Evolutionary conservation across 495 filamentous ascomycete genomes (phyloP).

Genomic region (Penicilliopsis zonata): DNA sequence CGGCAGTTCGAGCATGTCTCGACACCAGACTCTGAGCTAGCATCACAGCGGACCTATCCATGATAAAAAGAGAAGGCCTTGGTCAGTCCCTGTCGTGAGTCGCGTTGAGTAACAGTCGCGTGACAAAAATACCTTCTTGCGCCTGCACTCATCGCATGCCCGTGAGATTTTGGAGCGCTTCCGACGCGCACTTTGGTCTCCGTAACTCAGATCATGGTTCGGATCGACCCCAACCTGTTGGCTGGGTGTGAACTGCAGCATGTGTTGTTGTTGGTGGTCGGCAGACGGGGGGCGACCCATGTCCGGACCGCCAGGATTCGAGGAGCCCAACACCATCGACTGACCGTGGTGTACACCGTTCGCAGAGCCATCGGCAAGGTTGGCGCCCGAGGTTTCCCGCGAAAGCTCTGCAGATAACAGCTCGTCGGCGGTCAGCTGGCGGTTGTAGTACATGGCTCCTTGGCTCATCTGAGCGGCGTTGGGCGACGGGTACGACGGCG

Average conservation of each 20-base stretch:
- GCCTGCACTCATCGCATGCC: slow-evolving; percentile 88
- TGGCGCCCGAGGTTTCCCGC: slow-evolving; percentile 29
- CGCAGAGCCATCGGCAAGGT: slow-evolving; percentile 27
- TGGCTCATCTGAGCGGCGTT: slow-evolving; percentile 37
- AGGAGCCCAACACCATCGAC: slow-evolving; percentile 31
- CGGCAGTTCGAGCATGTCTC: slow-evolving; percentile 81
- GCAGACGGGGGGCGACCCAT: slow-evolving; percentile 27
- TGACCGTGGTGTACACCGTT: slow-evolving; percentile 31
- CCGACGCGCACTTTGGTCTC: slow-evolving; percentile 55
- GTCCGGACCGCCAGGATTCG: slow-evolving; percentile 21
- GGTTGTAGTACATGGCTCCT: slow-evolving; percentile 33
- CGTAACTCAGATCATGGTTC: slow-evolving; percentile 37
- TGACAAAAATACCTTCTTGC: slow-evolving; percentile 60
- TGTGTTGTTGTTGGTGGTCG: slow-evolving; percentile 35
- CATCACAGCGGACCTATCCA: slow-evolving; percentile 78
- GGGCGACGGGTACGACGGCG: slow-evolving; percentile 35
- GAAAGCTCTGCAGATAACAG: slow-evolving; percentile 34
- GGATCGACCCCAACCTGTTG: slow-evolving; percentile 40
- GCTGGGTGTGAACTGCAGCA: slow-evolving; percentile 34
- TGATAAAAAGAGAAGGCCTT: slow-evolving; percentile 3
- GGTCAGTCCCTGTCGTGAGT: slow-evolving; percentile 8
- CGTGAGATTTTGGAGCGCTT: slow-evolving; percentile 88
- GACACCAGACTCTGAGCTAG: slow-evolving; percentile 63
- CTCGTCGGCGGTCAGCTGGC: slow-evolving; percentile 35
- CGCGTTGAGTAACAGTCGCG: too few species aligned